Evolutionary conservation across 129 eudicot species (phyloP).

Genomic region (Helianthus tuberosus): DNA sequence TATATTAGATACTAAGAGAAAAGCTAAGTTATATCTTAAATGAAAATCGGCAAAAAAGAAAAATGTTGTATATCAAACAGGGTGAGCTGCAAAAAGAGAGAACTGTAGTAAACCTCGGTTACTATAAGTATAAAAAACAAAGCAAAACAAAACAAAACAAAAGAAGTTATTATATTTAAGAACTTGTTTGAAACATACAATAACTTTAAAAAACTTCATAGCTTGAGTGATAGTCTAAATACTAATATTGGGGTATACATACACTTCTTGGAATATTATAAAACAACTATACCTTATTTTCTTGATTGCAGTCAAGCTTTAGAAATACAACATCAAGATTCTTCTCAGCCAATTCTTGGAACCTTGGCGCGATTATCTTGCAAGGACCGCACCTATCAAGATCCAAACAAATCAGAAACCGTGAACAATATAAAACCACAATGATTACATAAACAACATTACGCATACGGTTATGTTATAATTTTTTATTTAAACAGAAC

Average conservation of each 20-base stretch:
- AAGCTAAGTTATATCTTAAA: too few species aligned
- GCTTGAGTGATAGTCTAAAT: background rate
- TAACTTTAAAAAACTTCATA: background rate
- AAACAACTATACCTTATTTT: conserved; percentile 62
- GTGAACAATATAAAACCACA: background rate
- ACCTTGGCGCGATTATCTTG: conserved; percentile 88
- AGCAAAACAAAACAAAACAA: too few species aligned
- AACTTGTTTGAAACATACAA: too few species aligned
- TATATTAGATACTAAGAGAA: too few species aligned
- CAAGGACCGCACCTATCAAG: conserved; percentile 95
- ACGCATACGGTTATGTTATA: background rate
- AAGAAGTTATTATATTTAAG: too few species aligned
- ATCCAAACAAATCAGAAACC: conserved; percentile 12
- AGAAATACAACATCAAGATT: conserved; percentile 71
- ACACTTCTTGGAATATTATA: background rate
- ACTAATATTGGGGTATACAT: background rate
- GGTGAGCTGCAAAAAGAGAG: too few species aligned
- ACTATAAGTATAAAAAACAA: too few species aligned
- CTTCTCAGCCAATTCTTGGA: conserved; percentile 59
- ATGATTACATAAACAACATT: background rate
- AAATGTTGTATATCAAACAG: too few species aligned
- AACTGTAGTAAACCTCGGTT: too few species aligned
- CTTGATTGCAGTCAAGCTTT: conserved; percentile 91
- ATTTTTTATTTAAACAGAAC: too few species aligned
- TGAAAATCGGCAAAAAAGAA: too few species aligned